Percentiles rank a stretch among this genome's conserved stretches.
These are phyloP conservation scores for Wallacemonas sp. DNA, from an alignment of 208 protist genomes.

Conservation along the genomic window DNA sequence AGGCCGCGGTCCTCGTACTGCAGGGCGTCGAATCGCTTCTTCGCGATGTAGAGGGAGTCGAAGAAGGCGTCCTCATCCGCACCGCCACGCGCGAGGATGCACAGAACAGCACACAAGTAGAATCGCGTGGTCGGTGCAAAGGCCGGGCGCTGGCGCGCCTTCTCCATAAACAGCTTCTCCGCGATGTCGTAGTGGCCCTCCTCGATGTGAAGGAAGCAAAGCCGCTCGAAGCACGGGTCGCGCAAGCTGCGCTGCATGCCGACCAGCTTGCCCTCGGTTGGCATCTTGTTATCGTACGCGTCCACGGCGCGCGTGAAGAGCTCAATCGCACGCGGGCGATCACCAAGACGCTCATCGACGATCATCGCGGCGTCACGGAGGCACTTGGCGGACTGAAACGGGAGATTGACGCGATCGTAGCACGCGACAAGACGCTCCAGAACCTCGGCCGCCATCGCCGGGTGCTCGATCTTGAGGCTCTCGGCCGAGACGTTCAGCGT, in stretches of 20 bases:
- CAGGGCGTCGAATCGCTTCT: conserved; percentile 59
- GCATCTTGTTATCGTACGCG: conserved; percentile 37
- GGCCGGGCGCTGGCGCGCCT: conserved; percentile 27
- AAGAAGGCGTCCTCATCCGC: conserved; percentile 59
- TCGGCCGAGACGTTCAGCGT: conserved; percentile 56
- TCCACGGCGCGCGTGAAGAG: conserved; percentile 54
- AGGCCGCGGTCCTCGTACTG: conserved; percentile 69
- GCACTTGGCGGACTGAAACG: conserved; percentile 72
- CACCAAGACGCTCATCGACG: conserved; percentile 42
- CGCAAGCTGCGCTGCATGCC: conserved; percentile 40
- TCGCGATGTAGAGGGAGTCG: conserved; percentile 64
- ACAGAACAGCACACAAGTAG: conserved; percentile 60
- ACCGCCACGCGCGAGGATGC: conserved; percentile 54
- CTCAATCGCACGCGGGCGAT: conserved; percentile 43
- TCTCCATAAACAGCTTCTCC: conserved; percentile 47
- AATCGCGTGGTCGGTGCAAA: conserved; percentile 45
- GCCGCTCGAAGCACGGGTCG: conserved; percentile 57
- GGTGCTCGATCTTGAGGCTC: conserved; percentile 54
- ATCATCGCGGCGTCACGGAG: conserved; percentile 60
- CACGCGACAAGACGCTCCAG: conserved; percentile 44
- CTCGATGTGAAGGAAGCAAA: conserved; percentile 44
- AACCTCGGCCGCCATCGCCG: conserved; percentile 49
- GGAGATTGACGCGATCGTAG: conserved; percentile 36
- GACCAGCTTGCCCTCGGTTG: not conserved
- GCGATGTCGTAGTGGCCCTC: conserved; percentile 52